Percentiles rank a stretch among this genome's conserved stretches.
Conservation (phyloP, 2,329 filamentous ascomycete genomes). For the Trichophyton simii region DNA sequence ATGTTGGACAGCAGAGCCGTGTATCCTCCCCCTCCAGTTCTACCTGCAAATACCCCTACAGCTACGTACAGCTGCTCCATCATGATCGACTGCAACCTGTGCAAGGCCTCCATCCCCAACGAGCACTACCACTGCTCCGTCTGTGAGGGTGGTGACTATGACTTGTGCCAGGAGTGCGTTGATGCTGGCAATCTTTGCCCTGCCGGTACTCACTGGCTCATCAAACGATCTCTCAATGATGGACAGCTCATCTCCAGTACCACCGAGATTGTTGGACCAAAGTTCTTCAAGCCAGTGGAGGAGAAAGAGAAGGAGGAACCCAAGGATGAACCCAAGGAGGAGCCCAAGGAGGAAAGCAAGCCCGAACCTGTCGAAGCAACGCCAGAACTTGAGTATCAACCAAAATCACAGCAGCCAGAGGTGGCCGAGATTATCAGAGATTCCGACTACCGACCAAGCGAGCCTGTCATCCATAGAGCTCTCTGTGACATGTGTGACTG, state of each 20-base stretch:
- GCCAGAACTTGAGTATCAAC: neutral
- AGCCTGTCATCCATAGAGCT: constrained; percentile 70
- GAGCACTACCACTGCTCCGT: constrained; percentile 89
- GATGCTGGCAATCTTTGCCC: constrained; percentile 63
- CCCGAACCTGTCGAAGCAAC: neutral
- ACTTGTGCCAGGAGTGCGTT: constrained; percentile 74
- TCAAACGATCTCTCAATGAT: constrained; percentile 72
- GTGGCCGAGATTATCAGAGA: constrained; percentile 42
- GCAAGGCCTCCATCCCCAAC: constrained; percentile 63
- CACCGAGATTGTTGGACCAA: constrained; percentile 66
- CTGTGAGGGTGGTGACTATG: constrained; percentile 87
- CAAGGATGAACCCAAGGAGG: neutral
- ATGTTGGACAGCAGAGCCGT: too few relatives aligned
- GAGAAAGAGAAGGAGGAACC: neutral
- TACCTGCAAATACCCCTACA: constrained; percentile 17
- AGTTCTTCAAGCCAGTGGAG: constrained; percentile 19
- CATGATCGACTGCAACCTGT: constrained; percentile 89
- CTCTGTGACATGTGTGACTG: constrained; percentile 91
- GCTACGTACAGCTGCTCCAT: constrained; percentile 38
- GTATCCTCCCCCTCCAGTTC: neutral
- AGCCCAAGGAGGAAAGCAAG: neutral
- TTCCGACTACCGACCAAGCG: constrained; percentile 62
- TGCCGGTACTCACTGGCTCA: constrained; percentile 75
- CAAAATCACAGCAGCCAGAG: neutral
- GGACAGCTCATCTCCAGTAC: constrained; percentile 73